These are phyloP conservation scores for Aspergillus uvarum DNA, from an alignment of 2,329 filamentous ascomycete genomes.

Conservation along the genomic window DNA sequence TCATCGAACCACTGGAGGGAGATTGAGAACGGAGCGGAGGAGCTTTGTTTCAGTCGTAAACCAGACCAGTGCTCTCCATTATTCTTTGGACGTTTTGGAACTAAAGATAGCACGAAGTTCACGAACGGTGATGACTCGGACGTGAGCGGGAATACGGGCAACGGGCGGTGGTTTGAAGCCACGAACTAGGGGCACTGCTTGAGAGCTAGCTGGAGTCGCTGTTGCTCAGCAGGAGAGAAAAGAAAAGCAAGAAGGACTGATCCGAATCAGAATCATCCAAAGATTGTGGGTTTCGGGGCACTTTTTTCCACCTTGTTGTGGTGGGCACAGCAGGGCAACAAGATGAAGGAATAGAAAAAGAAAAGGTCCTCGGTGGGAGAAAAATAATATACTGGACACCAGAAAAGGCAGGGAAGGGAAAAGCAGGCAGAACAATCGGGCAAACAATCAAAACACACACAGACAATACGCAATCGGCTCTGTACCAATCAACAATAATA, in stretches of 20 bases:
- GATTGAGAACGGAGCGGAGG: slow-evolving; percentile 11
- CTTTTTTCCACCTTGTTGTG: background rate
- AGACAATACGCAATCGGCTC: background rate
- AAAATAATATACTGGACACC: background rate
- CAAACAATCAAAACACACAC: background rate
- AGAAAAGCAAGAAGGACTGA: background rate
- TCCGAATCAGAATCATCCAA: background rate
- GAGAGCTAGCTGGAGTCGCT: background rate
- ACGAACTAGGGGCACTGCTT: background rate
- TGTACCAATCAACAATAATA: too few species aligned
- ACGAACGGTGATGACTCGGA: too few species aligned
- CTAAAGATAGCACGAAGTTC: background rate
- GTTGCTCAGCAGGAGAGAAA: background rate
- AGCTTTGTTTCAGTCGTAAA: slow-evolving; percentile 9
- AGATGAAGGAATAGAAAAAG: background rate
- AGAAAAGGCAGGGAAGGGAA: background rate
- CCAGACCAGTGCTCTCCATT: background rate
- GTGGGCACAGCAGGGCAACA: background rate
- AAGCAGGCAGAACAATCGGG: background rate
- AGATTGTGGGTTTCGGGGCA: background rate
- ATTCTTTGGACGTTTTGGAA: background rate
- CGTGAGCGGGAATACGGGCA: too few species aligned
- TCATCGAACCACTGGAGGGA: slow-evolving; percentile 11
- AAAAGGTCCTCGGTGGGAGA: background rate
- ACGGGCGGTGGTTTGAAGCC: background rate